Evolutionary conservation across 1,284 basidiomycete genomes (phyloP).

Genomic region (Earliella scabrosa): DNA sequence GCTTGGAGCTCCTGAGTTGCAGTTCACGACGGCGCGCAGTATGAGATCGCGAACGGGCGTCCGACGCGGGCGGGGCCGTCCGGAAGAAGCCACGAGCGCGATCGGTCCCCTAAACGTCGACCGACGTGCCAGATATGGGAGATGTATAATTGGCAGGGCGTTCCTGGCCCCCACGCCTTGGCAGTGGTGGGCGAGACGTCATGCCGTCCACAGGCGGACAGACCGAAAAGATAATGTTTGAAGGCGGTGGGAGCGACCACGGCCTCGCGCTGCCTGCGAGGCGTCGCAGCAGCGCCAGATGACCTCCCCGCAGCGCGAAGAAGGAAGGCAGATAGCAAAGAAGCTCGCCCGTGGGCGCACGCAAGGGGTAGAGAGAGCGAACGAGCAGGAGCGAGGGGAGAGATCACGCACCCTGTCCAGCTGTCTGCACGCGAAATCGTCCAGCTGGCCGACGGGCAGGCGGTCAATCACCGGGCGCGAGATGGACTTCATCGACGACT

Average conservation of each 20-base stretch:
- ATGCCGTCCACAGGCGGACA: neutral
- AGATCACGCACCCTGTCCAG: slow-evolving; percentile 68
- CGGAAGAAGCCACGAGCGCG: neutral
- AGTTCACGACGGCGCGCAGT: too few species aligned
- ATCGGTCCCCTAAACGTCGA: neutral
- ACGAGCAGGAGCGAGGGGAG: neutral
- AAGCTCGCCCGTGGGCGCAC: neutral
- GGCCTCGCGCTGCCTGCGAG: slow-evolving; percentile 12
- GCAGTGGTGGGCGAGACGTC: slow-evolving; percentile 1
- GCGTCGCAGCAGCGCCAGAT: slow-evolving; percentile 16
- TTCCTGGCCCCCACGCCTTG: neutral
- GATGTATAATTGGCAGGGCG: slow-evolving; percentile 5
- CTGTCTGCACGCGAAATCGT: slow-evolving; percentile 88
- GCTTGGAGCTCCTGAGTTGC: too few species aligned
- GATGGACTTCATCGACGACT: slow-evolving; percentile 82
- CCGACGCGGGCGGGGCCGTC: too few species aligned
- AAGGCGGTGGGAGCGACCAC: slow-evolving; percentile 1
- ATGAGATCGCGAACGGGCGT: too few species aligned
- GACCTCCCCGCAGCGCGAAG: slow-evolving; percentile 3
- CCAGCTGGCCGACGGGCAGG: slow-evolving; percentile 77
- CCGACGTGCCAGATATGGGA: neutral
- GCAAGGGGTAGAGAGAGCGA: neutral
- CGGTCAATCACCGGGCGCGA: slow-evolving; percentile 86
- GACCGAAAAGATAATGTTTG: neutral
- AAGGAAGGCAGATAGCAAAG: neutral